phyloP scores from a whole-genome alignment of 2,329 filamentous ascomycete species.

The Ceratocystis cacaofunesta region DNA sequence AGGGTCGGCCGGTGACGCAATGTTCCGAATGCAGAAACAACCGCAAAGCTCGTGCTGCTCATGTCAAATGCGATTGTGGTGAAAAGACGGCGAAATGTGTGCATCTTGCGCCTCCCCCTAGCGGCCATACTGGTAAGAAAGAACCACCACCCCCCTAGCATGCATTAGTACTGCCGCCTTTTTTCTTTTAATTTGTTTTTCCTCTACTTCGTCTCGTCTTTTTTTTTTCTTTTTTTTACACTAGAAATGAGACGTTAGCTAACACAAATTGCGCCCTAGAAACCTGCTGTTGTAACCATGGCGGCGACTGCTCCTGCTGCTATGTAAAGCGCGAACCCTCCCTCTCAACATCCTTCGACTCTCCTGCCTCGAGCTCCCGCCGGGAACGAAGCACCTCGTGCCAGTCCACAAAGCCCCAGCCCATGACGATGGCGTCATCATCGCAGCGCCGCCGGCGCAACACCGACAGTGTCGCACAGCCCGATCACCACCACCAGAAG shows the following conservation, averaged over 20 bases:
- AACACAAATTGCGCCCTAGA: conserved; percentile 28
- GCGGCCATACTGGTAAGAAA: conserved; percentile 44
- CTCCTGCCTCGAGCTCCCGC: conserved; percentile 8
- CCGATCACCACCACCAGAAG: conserved; percentile 4
- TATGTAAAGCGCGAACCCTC: conserved; percentile 51
- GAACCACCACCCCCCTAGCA: neutral
- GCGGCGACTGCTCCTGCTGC: conserved; percentile 49
- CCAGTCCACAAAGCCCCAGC: conserved; percentile 15
- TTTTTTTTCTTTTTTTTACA: no score
- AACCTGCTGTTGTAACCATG: conserved; percentile 57
- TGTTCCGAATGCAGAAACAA: conserved; percentile 91
- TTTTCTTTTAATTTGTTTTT: no score
- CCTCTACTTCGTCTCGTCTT: no score
- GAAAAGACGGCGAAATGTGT: conserved; percentile 68
- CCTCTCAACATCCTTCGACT: conserved; percentile 24
- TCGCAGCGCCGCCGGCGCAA: conserved; percentile 14
- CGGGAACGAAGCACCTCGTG: conserved; percentile 15
- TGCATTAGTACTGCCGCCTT: neutral
- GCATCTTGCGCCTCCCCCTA: conserved; percentile 41
- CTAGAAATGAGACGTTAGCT: neutral
- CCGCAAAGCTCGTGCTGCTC: conserved; percentile 88
- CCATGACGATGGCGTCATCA: conserved; percentile 3
- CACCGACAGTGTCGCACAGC: conserved; percentile 9
- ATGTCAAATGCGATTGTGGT: conserved; percentile 93
- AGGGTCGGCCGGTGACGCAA: conserved; percentile 93